Conservation (phyloP, 768 basidiomycete genomes). For the Suillus paluster region DNA sequence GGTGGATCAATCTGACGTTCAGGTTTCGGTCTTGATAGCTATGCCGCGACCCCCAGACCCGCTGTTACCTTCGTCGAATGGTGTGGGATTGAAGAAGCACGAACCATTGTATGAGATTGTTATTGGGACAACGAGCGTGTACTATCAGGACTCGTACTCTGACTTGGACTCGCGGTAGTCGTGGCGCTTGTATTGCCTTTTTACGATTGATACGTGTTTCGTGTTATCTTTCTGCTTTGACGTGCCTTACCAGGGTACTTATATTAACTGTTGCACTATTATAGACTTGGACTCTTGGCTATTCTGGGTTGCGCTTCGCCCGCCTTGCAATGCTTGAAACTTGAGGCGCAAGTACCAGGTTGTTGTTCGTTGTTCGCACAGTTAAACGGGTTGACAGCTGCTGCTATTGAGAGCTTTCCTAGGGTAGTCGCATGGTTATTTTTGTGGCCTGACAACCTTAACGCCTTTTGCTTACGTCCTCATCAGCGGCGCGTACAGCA, state of each 20-base stretch:
- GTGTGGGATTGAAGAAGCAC: not conserved
- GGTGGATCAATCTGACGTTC: slow-evolving; percentile 25
- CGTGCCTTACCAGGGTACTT: not conserved
- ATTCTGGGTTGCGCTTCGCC: not conserved
- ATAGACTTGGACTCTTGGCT: slow-evolving; percentile 6
- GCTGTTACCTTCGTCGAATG: not conserved
- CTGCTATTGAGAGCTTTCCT: not conserved
- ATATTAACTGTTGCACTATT: slow-evolving; percentile 14
- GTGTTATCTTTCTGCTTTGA: slow-evolving; percentile 11
- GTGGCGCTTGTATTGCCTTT: slow-evolving; percentile 1
- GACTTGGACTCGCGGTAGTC: slow-evolving; percentile 15
- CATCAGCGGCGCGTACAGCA: slow-evolving; percentile 2
- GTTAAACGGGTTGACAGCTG: not conserved
- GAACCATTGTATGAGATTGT: slow-evolving; percentile 23
- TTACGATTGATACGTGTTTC: slow-evolving; percentile 17
- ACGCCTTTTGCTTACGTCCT: not conserved
- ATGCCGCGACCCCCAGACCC: slow-evolving; percentile 28
- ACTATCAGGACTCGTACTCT: slow-evolving; percentile 16
- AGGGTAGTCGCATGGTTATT: not conserved
- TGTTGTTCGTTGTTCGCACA: not conserved
- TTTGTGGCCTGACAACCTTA: not conserved
- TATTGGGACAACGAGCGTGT: slow-evolving; percentile 29
- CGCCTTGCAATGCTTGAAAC: not conserved
- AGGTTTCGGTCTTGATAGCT: slow-evolving; percentile 29
- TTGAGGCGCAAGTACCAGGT: not conserved